Evolutionary conservation across 2,329 filamentous ascomycete species (phyloP).

Genomic region (Aspergillus udagawae): DNA sequence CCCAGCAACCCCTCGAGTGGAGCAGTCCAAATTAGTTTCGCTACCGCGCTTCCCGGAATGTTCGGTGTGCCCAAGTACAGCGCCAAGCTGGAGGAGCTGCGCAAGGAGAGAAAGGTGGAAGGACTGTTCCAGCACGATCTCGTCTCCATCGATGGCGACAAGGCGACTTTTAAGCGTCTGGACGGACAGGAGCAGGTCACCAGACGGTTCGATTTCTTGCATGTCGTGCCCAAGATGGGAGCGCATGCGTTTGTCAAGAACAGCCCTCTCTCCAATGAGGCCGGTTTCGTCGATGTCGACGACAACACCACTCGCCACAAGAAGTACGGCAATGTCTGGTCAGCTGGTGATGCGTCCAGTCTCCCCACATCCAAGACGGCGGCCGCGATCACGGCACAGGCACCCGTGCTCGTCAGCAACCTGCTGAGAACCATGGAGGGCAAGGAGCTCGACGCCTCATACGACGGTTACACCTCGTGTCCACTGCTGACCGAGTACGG

Average conservation of each 20-base stretch:
- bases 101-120: conserved; percentile 53
- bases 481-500: conserved; percentile 55
- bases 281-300: conserved; percentile 57
- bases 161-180: conserved; percentile 47
- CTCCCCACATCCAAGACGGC: conserved; percentile 57
- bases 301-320: conserved; percentile 51
- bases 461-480: conserved; percentile 56
- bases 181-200: conserved; percentile 45
- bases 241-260: conserved; percentile 53
- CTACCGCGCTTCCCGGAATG: conserved; percentile 54
- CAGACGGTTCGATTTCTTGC: conserved; percentile 52
- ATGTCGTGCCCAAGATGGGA: conserved; percentile 58
- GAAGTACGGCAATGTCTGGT: conserved; percentile 57
- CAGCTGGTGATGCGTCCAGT: conserved; percentile 56
- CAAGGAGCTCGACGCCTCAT: conserved; percentile 41
- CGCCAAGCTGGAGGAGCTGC: conserved; percentile 50
- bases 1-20: conserved; percentile 37
- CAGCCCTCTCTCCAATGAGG: conserved; percentile 52
- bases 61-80: conserved; percentile 60
- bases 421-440: conserved; percentile 45
- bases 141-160: conserved; percentile 50
- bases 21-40: conserved; percentile 51
- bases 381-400: conserved; percentile 51
- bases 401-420: conserved; percentile 50
- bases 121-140: conserved; percentile 58